Conservation (phyloP, 805 yeast species). For the Cyberlindnera lachancei region DNA sequence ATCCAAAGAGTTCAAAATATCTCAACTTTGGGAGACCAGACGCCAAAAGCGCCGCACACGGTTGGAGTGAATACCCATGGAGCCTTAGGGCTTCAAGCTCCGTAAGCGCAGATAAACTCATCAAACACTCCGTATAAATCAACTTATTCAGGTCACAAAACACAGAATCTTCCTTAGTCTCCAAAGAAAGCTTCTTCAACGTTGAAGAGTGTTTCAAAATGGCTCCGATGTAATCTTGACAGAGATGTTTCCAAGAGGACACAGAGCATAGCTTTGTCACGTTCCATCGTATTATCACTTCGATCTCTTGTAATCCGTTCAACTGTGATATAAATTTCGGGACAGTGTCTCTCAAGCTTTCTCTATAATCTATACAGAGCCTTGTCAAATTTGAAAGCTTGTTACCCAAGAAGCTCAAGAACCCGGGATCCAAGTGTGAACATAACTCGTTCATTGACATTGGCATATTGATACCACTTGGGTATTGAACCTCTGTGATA, state of each 20-base stretch:
- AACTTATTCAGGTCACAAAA: slow-evolving; percentile 26
- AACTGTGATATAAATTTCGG: slow-evolving; percentile 27
- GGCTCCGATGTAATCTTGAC: slow-evolving; percentile 13
- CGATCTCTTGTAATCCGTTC: slow-evolving; percentile 27
- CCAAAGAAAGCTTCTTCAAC: slow-evolving; percentile 31
- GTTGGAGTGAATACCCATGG: slow-evolving; percentile 28
- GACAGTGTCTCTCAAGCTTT: slow-evolving; percentile 33
- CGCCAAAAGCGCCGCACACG: slow-evolving; percentile 24
- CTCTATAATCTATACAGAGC: slow-evolving; percentile 34
- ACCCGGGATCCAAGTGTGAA: slow-evolving; percentile 16
- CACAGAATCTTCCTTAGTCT: slow-evolving; percentile 31
- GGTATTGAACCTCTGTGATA: slow-evolving; percentile 29
- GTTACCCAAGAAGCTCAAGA: slow-evolving; percentile 23
- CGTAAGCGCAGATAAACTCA: slow-evolving; percentile 15
- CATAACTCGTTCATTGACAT: slow-evolving; percentile 10
- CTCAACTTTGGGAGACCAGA: slow-evolving; percentile 21
- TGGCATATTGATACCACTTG: slow-evolving; percentile 9
- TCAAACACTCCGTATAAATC: slow-evolving; percentile 19
- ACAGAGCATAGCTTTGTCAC: slow-evolving; percentile 23
- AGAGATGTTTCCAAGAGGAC: slow-evolving; percentile 17
- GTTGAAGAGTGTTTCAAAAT: slow-evolving; percentile 15
- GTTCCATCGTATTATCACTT: slow-evolving; percentile 35
- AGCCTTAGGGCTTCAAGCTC: slow-evolving; percentile 33
- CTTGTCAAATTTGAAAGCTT: slow-evolving; percentile 21
- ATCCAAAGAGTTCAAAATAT: slow-evolving; percentile 39